These are phyloP conservation scores for Annona squamosa DNA, from an alignment of 164 flowering plant species.

Conservation along the genomic window DNA sequence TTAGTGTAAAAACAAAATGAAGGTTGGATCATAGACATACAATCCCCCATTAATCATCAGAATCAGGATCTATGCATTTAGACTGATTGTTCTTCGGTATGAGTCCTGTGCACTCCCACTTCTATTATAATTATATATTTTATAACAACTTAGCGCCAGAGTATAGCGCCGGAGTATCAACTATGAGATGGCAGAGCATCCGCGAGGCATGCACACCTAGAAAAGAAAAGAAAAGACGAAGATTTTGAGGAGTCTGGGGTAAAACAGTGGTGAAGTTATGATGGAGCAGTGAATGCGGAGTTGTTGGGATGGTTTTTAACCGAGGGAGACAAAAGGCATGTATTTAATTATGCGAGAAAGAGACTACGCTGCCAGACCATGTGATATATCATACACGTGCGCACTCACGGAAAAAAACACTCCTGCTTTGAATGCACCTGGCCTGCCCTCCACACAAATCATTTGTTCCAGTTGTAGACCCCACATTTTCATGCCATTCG, in stretches of 20 bases:
- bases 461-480: background rate
- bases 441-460: too few species aligned
- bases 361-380: background rate
- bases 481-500: background rate
- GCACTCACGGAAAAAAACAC: too few species aligned
- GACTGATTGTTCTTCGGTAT: too few species aligned
- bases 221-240: background rate
- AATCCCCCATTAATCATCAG: too few species aligned
- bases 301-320: background rate
- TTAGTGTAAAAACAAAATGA: too few species aligned
- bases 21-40: too few species aligned
- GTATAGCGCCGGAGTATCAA: background rate
- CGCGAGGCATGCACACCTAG: background rate
- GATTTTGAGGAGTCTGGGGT: background rate
- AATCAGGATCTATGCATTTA: too few species aligned
- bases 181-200: background rate
- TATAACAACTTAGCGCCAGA: background rate
- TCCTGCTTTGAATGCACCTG: too few species aligned
- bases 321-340: slow-evolving; percentile 4
- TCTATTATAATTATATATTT: too few species aligned
- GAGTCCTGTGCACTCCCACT: too few species aligned
- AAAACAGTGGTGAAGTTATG: background rate
- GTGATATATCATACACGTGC: background rate
- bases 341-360: background rate
- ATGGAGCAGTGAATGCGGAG: background rate